Percentiles rank a stretch among this genome's conserved stretches.
These are phyloP conservation scores for Populus alba DNA, from an alignment of 345 rosid genomes.

Conservation along the genomic window DNA sequence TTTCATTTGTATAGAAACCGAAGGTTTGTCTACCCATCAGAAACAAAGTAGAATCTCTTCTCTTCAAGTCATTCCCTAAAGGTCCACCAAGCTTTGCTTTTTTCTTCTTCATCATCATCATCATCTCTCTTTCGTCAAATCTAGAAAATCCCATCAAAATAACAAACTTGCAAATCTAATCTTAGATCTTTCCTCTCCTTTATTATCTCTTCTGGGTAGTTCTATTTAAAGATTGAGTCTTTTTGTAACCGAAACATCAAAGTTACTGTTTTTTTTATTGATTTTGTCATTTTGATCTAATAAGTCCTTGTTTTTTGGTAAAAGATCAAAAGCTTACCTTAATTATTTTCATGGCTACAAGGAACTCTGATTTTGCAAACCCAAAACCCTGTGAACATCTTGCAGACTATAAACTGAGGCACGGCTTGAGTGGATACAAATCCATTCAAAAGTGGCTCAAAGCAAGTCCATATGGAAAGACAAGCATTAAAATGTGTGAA, in stretches of 20 bases:
- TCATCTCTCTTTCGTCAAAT: conserved; percentile 15
- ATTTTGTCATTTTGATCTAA: conserved; percentile 13
- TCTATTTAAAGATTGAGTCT: conserved; percentile 7
- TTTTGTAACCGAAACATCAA: neutral
- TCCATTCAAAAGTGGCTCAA: conserved; percentile 47
- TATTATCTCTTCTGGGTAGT: neutral
- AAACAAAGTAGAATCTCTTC: conserved; percentile 1
- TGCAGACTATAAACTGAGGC: conserved; percentile 66
- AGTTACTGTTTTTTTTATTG: neutral
- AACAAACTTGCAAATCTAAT: conserved; percentile 11
- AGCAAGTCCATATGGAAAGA: conserved; percentile 46
- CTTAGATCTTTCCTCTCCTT: neutral
- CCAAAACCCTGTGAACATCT: conserved; percentile 75
- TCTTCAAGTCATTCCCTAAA: conserved; percentile 8
- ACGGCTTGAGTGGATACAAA: conserved; percentile 54
- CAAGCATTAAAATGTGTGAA: conserved; percentile 37
- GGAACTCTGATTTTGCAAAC: conserved; percentile 38
- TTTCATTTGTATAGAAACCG: neutral
- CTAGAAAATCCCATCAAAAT: neutral
- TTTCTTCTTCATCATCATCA: neutral
- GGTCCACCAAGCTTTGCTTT: neutral
- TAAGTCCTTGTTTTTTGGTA: neutral
- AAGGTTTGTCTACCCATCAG: neutral
- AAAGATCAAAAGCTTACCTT: conserved; percentile 1
- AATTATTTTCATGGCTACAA: conserved; percentile 43